phyloP scores from a whole-genome alignment of 352 stramenopile genomes.

The Globisporangium emineosum region DNA sequence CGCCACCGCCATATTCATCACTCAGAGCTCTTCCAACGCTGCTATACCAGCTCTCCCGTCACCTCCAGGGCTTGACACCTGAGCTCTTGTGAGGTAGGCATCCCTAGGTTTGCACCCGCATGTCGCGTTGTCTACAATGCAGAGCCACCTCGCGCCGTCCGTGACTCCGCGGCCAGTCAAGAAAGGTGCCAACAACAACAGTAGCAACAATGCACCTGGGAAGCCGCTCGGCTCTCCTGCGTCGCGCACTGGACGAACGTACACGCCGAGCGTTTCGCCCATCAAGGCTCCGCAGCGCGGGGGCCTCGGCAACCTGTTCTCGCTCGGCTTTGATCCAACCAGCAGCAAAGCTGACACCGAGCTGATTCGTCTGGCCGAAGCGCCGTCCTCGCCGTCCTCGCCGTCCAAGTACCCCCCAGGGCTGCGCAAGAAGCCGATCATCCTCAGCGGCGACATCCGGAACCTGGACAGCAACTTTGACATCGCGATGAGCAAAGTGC shows the following conservation, averaged over 20 bases:
- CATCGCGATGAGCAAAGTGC: conserved; percentile 40
- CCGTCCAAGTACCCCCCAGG: conserved; percentile 18
- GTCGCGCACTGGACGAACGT: conserved; percentile 40
- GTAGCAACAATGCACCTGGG: conserved; percentile 10
- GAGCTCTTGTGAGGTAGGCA: too few relatives aligned
- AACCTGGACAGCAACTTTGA: conserved; percentile 72
- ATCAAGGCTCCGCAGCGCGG: conserved; percentile 27
- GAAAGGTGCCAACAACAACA: conserved; percentile 8
- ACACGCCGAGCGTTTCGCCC: conserved; percentile 45
- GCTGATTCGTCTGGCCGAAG: conserved; percentile 30
- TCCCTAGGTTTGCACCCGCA: background rate
- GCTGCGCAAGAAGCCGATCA: conserved; percentile 59
- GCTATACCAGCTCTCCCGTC: background rate
- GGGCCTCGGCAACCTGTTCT: conserved; percentile 12
- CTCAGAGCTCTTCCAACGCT: background rate
- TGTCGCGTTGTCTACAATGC: background rate
- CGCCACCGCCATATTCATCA: background rate
- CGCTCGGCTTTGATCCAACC: conserved; percentile 5
- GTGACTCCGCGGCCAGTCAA: conserved; percentile 64
- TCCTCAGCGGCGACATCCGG: conserved; percentile 63
- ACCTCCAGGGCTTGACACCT: background rate
- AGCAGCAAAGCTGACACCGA: conserved; percentile 13
- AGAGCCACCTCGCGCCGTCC: conserved; percentile 51
- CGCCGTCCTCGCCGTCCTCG: conserved; percentile 9
- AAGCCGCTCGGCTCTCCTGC: conserved; percentile 13